Evolutionary conservation across 108 stramenopile species (phyloP).

Genomic region (Bacterosira constricta): DNA sequence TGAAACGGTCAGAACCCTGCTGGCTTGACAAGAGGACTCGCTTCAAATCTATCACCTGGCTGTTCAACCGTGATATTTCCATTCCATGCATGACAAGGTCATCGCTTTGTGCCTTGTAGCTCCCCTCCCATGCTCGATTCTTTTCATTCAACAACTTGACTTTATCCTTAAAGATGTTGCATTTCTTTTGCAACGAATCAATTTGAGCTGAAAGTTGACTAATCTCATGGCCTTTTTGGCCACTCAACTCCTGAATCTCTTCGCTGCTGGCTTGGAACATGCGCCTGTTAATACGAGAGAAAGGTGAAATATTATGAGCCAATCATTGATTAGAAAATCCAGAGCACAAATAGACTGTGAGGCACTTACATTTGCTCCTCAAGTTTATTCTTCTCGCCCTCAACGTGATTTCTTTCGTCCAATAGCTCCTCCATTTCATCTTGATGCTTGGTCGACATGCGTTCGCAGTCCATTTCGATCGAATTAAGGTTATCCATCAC

Average conservation of each 20-base stretch:
- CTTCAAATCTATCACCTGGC: neutral
- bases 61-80: conserved; percentile 12
- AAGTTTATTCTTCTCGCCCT: conserved; percentile 1
- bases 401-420: conserved; percentile 3
- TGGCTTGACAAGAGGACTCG: neutral
- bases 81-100: conserved; percentile 13
- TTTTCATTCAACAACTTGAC: conserved; percentile 23
- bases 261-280: neutral
- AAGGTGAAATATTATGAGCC: neutral
- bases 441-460: conserved; percentile 28
- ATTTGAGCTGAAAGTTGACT: conserved; percentile 14
- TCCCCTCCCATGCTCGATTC: conserved; percentile 26
- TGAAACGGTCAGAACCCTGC: neutral
- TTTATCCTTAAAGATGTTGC: conserved; percentile 23
- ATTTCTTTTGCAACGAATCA: conserved; percentile 24
- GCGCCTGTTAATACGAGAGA: neutral
- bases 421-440: conserved; percentile 27
- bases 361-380: conserved; percentile 30
- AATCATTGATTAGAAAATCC: neutral
- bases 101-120: conserved; percentile 23
- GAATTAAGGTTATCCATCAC: conserved; percentile 13
- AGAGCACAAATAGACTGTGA: neutral
- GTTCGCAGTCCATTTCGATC: conserved; percentile 12
- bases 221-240: conserved; percentile 11
- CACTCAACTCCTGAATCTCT: conserved; percentile 1